These are phyloP conservation scores for Chaetoceros tenuissimus DNA, from an alignment of 108 stramenopile genomes.

Conservation along the genomic window DNA sequence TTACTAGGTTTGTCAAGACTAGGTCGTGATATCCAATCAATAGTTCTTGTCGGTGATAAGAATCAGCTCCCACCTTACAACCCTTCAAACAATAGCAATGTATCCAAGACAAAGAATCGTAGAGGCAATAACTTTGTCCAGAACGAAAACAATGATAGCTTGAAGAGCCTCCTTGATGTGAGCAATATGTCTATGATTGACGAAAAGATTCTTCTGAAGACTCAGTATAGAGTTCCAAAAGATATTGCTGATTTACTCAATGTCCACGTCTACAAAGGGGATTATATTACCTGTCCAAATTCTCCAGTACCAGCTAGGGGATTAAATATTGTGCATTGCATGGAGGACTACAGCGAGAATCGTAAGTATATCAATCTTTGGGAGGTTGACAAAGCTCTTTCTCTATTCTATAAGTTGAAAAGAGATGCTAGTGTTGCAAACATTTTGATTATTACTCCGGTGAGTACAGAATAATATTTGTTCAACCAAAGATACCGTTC, in stretches of 20 bases:
- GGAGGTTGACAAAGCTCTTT: slow-evolving; percentile 19
- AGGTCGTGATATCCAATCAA: slow-evolving; percentile 15
- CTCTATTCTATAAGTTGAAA: slow-evolving; percentile 12
- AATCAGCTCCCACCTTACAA: slow-evolving; percentile 39
- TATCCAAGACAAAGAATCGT: not conserved
- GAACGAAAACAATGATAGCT: not conserved
- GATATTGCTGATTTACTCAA: slow-evolving; percentile 41
- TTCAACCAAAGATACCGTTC: not conserved
- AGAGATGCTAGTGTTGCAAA: slow-evolving; percentile 11
- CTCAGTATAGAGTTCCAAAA: slow-evolving; percentile 32
- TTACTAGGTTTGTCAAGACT: slow-evolving; percentile 30
- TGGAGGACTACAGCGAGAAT: not conserved
- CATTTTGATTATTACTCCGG: slow-evolving; percentile 34
- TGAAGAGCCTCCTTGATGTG: slow-evolving; percentile 28
- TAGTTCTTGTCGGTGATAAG: slow-evolving; percentile 32
- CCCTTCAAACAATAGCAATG: slow-evolving; percentile 9
- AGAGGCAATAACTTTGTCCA: not conserved
- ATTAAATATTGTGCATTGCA: slow-evolving; percentile 22
- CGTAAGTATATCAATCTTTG: slow-evolving; percentile 38
- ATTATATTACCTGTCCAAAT: slow-evolving; percentile 19
- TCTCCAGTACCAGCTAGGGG: slow-evolving; percentile 19
- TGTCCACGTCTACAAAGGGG: slow-evolving; percentile 22
- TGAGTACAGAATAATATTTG: slow-evolving; percentile 12
- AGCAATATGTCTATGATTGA: slow-evolving; percentile 8
- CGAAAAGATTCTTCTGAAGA: slow-evolving; percentile 24